A percentile compares a stretch with the other conserved stretches of the same genome.
Evolutionary conservation across 164 flowering plant genomes (phyloP).

Genomic region (Magnolia kwangsiensis): DNA sequence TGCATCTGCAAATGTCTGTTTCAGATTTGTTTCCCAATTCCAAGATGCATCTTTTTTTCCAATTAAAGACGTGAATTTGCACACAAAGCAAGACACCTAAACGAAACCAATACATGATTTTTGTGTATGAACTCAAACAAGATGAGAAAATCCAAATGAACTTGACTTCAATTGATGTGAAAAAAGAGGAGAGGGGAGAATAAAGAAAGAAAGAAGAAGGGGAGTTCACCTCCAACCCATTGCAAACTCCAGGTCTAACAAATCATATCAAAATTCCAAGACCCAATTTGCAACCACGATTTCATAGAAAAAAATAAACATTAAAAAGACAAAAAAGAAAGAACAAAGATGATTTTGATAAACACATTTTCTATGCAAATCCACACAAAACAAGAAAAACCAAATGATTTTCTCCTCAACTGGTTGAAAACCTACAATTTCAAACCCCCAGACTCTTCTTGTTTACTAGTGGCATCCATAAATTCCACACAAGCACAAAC

Average conservation of each 20-base stretch:
- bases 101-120: too few relatives aligned
- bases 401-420: not conserved
- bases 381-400: constrained; percentile 46
- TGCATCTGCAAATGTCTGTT: too few relatives aligned
- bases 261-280: not conserved
- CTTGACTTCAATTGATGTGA: too few relatives aligned
- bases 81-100: too few relatives aligned
- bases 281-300: not conserved
- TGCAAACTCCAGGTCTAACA: not conserved
- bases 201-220: not conserved
- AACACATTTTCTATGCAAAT: constrained; percentile 66
- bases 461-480: not conserved
- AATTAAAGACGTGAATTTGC: too few relatives aligned
- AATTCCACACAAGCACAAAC: not conserved
- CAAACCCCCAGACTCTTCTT: not conserved
- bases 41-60: too few relatives aligned
- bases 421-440: not conserved
- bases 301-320: not conserved
- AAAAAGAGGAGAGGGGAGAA: too few relatives aligned
- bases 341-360: too few relatives aligned
- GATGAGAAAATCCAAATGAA: not conserved
- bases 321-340: not conserved
- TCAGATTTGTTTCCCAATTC: too few relatives aligned
- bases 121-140: not conserved
- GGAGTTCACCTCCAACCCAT: not conserved